Evolutionary conservation across 2,329 filamentous ascomycete species (phyloP), one percentile per base, ranked within the genome.

Genomic region (Paecilomyces variotii): DNA sequence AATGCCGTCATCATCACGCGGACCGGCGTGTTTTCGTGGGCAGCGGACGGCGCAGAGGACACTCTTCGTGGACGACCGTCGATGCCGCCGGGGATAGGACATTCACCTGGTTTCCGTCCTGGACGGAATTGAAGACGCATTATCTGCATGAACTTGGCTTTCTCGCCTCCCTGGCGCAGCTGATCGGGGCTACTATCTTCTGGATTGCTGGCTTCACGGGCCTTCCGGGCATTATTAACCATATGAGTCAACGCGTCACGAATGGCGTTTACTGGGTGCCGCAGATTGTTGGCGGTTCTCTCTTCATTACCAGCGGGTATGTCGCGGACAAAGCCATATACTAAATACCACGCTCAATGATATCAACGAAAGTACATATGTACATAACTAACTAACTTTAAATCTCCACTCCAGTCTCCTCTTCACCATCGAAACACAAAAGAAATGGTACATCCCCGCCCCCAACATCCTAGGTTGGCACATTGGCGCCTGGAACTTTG

Each of bases 371-470:
- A 45, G n/a, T 19, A 45, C 9, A 45, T 45, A 32, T 10, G 2
- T 10, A 2, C 10, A 6, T 32, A 1, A 7, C 30, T 32, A 10
- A 45, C 10, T 53, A 27, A 39, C 25, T 35, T 19, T 32, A 26
- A 19, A 34, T 35, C 10, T 24, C 2, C 10, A 19, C 4, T 19
- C 5, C 19, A 76, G 80, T 25, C 65, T 74, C 2, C 70, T 88
- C 1, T 88, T 87, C 70, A 87, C 87, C 80, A 65, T 88, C 6
- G 86, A 89, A 69, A 87, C 84, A 2, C 86, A 88, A 70, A 68
- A 77, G 49, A 80, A 76, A 53, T 89, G 86, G 86, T 88, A 82
- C 64, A 72, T 76, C 11, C 85, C 86, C 0, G 82, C 84, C 0
- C 76, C 75, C 2, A 67, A 70, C 2, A 74, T 84, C 0, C 75